These are phyloP conservation scores for Dipteronia dyeriana DNA, from an alignment of 345 rosid species.

Conservation along the genomic window DNA sequence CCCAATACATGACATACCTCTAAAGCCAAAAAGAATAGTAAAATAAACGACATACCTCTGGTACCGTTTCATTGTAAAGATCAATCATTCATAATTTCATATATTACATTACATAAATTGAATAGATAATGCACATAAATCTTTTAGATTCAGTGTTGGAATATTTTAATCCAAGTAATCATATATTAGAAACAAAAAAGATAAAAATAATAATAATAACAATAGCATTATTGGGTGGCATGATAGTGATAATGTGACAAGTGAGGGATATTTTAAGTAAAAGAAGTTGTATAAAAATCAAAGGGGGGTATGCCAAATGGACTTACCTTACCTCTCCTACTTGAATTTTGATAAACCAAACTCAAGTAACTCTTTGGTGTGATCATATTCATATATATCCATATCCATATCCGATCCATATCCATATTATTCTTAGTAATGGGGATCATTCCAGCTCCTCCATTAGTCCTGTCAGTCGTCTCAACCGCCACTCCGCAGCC, in stretches of 20 bases:
- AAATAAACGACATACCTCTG: too few species aligned
- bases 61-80: too few species aligned
- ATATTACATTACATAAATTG: too few species aligned
- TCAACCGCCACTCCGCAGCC: background rate
- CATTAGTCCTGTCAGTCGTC: background rate
- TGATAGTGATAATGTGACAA: background rate
- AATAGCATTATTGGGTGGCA: background rate
- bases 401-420: too few species aligned
- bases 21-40: too few species aligned
- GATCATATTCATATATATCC: background rate
- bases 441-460: background rate
- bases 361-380: background rate
- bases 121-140: too few species aligned
- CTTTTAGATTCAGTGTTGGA: too few species aligned
- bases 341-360: background rate
- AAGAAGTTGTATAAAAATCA: slow-evolving; percentile 10
- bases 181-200: too few species aligned
- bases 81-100: too few species aligned
- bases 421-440: slow-evolving; percentile 5
- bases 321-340: background rate
- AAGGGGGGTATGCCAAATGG: background rate
- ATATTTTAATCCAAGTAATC: too few species aligned
- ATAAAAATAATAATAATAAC: too few species aligned
- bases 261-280: background rate
- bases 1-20: too few species aligned